phyloP scores from a whole-genome alignment of 768 basidiomycete species.

The Nevesoporus exiguus region DNA sequence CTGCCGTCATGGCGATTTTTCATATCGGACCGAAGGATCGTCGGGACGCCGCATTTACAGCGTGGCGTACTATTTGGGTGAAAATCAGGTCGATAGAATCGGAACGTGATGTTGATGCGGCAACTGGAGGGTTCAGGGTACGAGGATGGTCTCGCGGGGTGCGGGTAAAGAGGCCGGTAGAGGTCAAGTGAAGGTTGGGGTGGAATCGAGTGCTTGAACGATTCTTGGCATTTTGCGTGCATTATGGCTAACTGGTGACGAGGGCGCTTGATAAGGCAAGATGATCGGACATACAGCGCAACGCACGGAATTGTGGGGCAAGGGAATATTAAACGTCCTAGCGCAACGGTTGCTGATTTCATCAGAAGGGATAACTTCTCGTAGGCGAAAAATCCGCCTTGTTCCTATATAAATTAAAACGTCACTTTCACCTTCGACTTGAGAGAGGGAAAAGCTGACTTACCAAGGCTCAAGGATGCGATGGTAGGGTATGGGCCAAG shows the following conservation, averaged over 20 bases:
- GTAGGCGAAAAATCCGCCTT: conserved; percentile 63
- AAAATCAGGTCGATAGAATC: conserved; percentile 85
- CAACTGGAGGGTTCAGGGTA: conserved; percentile 51
- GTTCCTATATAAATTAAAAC: conserved; percentile 45
- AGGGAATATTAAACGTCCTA: conserved; percentile 72
- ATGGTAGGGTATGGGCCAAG: conserved; percentile 84
- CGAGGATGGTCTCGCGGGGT: conserved; percentile 17
- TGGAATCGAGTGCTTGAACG: conserved; percentile 76
- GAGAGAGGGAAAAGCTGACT: conserved; percentile 11
- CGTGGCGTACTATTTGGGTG: conserved; percentile 58
- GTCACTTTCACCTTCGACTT: not conserved
- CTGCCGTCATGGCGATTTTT: conserved; percentile 58
- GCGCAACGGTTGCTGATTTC: conserved; percentile 55
- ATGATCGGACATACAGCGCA: conserved; percentile 1
- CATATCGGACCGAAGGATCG: conserved; percentile 74
- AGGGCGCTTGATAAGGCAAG: not conserved
- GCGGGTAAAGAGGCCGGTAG: conserved; percentile 59
- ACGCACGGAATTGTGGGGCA: conserved; percentile 75
- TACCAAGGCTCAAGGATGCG: conserved; percentile 78
- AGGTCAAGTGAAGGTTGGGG: conserved; percentile 68
- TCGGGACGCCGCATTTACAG: conserved; percentile 72
- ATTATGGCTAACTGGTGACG: conserved; percentile 68
- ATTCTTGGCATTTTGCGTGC: conserved; percentile 83
- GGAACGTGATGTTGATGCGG: conserved; percentile 83
- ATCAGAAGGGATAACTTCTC: conserved; percentile 70